Evolutionary conservation across 2,329 filamentous ascomycete genomes (phyloP).

Genomic region (Aureobasidium sp.): DNA sequence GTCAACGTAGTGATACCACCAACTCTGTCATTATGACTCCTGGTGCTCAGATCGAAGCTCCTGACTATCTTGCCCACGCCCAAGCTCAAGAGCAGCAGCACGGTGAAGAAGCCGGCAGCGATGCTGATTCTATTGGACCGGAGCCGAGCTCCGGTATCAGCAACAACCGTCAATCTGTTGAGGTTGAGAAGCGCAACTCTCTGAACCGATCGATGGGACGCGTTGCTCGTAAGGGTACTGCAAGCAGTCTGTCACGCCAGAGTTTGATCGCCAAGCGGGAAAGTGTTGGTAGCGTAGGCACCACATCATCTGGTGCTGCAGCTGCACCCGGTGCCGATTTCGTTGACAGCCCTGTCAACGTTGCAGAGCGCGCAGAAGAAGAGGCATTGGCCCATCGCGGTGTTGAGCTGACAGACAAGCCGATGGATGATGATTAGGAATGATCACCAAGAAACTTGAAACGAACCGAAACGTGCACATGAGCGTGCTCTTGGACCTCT

Average conservation of each 20-base stretch:
- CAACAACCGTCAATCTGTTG: conserved; percentile 17
- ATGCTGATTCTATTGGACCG: conserved; percentile 3
- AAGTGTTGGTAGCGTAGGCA: conserved; percentile 30
- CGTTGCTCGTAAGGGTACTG: conserved; percentile 35
- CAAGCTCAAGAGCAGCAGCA: conserved; percentile 15
- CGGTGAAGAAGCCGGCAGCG: conserved; percentile 13
- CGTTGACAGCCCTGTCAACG: conserved; percentile 16
- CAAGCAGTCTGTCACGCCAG: conserved; percentile 29
- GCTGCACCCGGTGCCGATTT: conserved; percentile 22
- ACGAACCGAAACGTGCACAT: conserved; percentile 10
- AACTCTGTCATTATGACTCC: conserved; percentile 9
- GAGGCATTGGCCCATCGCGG: conserved; percentile 33
- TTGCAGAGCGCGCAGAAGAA: conserved; percentile 18
- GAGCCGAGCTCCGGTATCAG: conserved; percentile 10
- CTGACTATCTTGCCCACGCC: conserved; percentile 15
- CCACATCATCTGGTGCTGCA: conserved; percentile 21
- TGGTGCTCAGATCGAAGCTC: conserved; percentile 15
- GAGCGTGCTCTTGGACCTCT: background rate
- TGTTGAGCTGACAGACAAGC: conserved; percentile 63
- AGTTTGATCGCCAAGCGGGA: conserved; percentile 27
- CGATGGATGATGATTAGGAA: conserved; percentile 48
- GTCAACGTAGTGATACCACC: conserved; percentile 18
- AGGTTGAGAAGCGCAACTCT: conserved; percentile 57
- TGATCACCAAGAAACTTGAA: conserved; percentile 2
- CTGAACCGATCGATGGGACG: conserved; percentile 43